These are phyloP conservation scores for Phytophthora syringae DNA, from an alignment of 352 stramenopile genomes.

Conservation along the genomic window DNA sequence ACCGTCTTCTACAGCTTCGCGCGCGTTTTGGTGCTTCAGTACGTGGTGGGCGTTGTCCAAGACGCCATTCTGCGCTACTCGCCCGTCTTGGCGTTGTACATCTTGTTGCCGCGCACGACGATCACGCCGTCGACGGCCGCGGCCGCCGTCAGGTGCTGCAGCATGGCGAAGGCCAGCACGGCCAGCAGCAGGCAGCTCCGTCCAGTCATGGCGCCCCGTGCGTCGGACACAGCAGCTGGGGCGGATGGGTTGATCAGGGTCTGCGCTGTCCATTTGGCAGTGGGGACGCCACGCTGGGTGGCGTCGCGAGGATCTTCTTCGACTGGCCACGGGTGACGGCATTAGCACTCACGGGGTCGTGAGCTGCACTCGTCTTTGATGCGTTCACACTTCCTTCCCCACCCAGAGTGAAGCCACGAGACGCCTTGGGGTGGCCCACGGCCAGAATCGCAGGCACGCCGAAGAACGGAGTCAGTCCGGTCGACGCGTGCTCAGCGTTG, in stretches of 20 bases:
- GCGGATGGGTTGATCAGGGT: too few relatives aligned
- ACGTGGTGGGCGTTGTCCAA: constrained; percentile 49
- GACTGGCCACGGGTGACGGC: neutral
- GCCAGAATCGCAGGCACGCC: too few relatives aligned
- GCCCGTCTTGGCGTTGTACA: constrained; percentile 84
- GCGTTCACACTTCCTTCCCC: too few relatives aligned
- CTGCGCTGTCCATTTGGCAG: too few relatives aligned
- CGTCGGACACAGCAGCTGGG: too few relatives aligned
- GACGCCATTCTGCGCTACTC: constrained; percentile 67
- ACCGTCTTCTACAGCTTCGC: constrained; percentile 74
- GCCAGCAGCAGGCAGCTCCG: constrained; percentile 33
- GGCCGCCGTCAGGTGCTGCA: constrained; percentile 16
- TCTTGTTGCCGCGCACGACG: constrained; percentile 87
- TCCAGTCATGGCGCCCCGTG: too few relatives aligned
- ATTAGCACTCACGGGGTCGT: neutral
- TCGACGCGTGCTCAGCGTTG: too few relatives aligned
- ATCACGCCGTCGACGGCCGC: constrained; percentile 56
- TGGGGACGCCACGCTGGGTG: neutral
- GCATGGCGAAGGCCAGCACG: constrained; percentile 23
- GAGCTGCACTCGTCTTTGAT: neutral
- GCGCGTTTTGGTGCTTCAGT: constrained; percentile 69
- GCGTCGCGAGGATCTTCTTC: neutral
- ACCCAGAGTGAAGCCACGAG: too few relatives aligned
- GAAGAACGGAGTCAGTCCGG: too few relatives aligned
- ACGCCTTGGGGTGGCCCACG: too few relatives aligned